Evolutionary conservation across 2,329 filamentous ascomycete species (phyloP), one percentile per base, ranked within the genome.

Genomic region (Aspergillus amoenus): DNA sequence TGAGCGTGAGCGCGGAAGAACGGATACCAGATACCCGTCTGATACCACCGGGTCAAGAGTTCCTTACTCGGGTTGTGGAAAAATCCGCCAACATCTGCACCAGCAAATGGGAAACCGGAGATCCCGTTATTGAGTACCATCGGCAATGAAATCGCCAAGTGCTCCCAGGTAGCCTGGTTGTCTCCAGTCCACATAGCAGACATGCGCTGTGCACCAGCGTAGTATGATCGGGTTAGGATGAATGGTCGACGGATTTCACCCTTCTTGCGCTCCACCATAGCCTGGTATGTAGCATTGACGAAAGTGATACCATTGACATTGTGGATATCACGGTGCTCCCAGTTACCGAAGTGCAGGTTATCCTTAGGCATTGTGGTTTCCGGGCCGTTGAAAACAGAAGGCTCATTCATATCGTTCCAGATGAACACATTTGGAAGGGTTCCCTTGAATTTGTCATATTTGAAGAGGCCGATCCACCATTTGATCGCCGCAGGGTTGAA

Each of bases 371-470:
- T 97, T 5, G 93, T 97, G 3, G 92, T 96, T 75, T 99, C 94
- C 0, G 94, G 94, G 0, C 94, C 94, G 72, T 97, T 97, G 81
- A 99, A 99, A 2, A 99, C 94, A 0, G 94, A 97, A 0, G 94
- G 94, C 78, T 99, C 94, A 71, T 97, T 97, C 94, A 99, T 99
- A 73, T 99, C 94, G 73, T 99, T 99, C 94, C 94, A 99, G 67
- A 99, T 86, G 75, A 91, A 97, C 0, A 91, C 88, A 73, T 97
- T 99, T 62, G 88, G 82, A 66, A 88, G 83, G 1, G 91, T 91
- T 47, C 92, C 93, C 74, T 91, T 90, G 82, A 97, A 99, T 41
- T 79, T 84, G 70, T 91, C 87, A 64, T 95, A 97, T 68, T 89
- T 88, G 82, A 96, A 97, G 11, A 97, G 83, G 3, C 82, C 78